These are phyloP conservation scores for Bisporella sp. DNA, from an alignment of 2,329 filamentous ascomycete species.

Conservation along the genomic window DNA sequence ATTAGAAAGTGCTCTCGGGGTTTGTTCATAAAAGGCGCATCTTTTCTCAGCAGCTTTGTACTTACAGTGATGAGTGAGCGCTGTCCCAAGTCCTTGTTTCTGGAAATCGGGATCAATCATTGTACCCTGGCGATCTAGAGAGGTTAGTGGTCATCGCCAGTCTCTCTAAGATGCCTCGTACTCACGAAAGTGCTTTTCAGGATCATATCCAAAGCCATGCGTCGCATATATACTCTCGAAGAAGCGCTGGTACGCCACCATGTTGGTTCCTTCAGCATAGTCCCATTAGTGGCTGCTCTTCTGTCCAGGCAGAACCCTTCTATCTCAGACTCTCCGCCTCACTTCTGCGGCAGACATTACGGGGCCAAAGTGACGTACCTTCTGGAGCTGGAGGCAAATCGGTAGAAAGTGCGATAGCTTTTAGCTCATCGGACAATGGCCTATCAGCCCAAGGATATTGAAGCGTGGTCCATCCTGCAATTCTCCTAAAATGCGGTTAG, in stretches of 20 bases:
- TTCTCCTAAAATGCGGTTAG: constrained; percentile 9
- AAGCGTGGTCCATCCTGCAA: constrained; percentile 15
- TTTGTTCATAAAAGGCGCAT: too few relatives aligned
- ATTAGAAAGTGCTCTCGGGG: too few relatives aligned
- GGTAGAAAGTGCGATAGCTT: constrained; percentile 1
- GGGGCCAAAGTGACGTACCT: too few relatives aligned
- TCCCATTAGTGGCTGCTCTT: too few relatives aligned
- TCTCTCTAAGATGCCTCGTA: too few relatives aligned
- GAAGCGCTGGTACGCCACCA: too few relatives aligned
- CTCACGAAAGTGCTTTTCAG: constrained; percentile 15
- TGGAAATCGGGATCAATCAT: constrained; percentile 16
- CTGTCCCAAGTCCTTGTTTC: constrained; percentile 10
- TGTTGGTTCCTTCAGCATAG: too few relatives aligned
- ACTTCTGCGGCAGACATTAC: too few relatives aligned
- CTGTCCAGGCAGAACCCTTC: too few relatives aligned
- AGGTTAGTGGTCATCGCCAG: background rate
- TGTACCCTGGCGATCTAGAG: constrained; percentile 14
- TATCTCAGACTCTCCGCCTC: too few relatives aligned
- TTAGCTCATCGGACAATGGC: constrained; percentile 12
- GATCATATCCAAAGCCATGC: constrained; percentile 14
- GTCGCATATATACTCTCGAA: constrained; percentile 4
- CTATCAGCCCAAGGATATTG: constrained; percentile 16
- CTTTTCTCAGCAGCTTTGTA: too few relatives aligned
- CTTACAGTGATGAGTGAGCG: constrained; percentile 10
- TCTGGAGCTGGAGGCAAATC: constrained; percentile 8